These are phyloP conservation scores for Pelargonium myrrhifolium DNA, from an alignment of 441 rosid species.

Conservation along the genomic window DNA sequence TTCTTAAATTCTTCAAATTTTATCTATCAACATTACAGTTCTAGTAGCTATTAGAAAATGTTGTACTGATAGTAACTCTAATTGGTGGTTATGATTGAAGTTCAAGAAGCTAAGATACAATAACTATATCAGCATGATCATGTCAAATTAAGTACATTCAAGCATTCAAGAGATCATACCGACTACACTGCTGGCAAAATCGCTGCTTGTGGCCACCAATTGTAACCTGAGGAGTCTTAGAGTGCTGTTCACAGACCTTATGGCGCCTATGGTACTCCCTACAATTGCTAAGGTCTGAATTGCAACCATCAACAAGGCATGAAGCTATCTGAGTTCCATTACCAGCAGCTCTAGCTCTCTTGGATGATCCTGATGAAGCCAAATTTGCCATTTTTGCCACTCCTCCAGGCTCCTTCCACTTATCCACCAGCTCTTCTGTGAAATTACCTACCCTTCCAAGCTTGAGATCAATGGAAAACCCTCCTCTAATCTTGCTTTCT, in stretches of 20 bases:
- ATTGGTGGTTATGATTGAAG: background rate
- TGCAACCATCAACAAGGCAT: conserved; percentile 77
- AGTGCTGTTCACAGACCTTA: conserved; percentile 81
- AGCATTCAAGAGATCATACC: conserved; percentile 29
- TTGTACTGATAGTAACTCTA: background rate
- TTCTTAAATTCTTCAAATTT: background rate
- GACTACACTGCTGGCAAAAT: conserved; percentile 95
- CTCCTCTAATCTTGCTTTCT: conserved; percentile 29
- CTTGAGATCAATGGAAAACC: conserved; percentile 66
- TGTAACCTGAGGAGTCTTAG: conserved; percentile 65
- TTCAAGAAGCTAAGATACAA: background rate
- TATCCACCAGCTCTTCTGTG: conserved; percentile 27
- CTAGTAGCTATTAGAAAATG: background rate
- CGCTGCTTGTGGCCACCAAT: conserved; percentile 62
- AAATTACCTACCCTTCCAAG: conserved; percentile 55
- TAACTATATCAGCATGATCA: background rate
- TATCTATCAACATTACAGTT: no score
- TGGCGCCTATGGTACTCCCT: conserved; percentile 83
- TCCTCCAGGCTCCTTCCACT: conserved; percentile 35
- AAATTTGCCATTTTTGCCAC: conserved; percentile 30
- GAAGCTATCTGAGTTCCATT: conserved; percentile 38
- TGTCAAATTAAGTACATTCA: background rate
- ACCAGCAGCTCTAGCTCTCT: conserved; percentile 49
- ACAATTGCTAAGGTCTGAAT: conserved; percentile 56
- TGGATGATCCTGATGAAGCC: conserved; percentile 32